Base-by-base conservation (phyloP, 2,329 filamentous ascomycete genomes). In the Fusarium brachygibbosum region DNA sequence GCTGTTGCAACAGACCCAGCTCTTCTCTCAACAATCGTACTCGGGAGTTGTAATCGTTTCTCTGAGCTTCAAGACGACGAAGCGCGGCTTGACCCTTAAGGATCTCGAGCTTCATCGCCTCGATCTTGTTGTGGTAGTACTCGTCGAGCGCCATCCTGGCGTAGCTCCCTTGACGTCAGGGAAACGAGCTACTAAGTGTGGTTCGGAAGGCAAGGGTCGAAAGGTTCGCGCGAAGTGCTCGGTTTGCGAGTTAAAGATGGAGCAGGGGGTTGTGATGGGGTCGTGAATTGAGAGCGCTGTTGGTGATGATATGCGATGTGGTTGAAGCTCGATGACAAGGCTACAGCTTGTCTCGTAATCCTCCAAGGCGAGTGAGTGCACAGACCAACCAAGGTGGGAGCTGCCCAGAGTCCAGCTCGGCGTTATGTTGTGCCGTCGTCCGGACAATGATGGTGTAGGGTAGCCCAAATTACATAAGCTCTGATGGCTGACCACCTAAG, bases 81-180 rank as follows among this genome's bases (percentile, higher is more conserved):
- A 99, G 87, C 61, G 97, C 94, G 58, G 96, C 95, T 84, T 99
- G 96, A 58, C 96, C 95, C 84, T 98, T 95, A 81, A 99, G 95
- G 80, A 99, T 99, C 89, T 99, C 95, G 81, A 99, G 94, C 91
- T 98, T 98, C 93, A 98, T 97, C 81, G 92, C 91, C 93, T 99
- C 96, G 84, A 98, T 98, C 88, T 99, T 99, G 87, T 98, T 98
- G 85, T 96, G 93, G 83, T 97, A 99, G 86, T 98, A 99, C 83
- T 92, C 97, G 83, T 98, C 96, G 84, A 99, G 93, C 88, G 95
- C 94, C 96, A 99, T 99, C 80, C 79, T 90, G 88, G 76, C 76
- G 69, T 58, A 71, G 59, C 73, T 75, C 73, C 71, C 73, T 74
- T 71, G 60, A 50, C 50, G 67, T 69, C 46, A 53, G 51, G 57